Evolutionary conservation across 2,329 filamentous ascomycete species (phyloP).

Genomic region (Sporothrix variecibatus): DNA sequence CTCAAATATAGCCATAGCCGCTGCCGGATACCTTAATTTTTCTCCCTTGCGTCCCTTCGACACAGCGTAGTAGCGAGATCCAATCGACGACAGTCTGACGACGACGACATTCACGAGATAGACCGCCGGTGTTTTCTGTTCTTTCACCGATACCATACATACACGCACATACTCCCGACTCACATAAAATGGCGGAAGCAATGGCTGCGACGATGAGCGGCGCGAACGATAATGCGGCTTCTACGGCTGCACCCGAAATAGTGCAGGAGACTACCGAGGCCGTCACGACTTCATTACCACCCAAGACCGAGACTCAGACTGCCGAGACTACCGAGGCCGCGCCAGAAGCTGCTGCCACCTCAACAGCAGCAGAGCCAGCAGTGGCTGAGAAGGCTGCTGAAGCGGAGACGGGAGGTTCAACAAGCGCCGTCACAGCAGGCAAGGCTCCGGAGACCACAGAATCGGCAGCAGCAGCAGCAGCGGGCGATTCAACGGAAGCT

Average conservation of each 20-base stretch:
- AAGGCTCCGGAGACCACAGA: background rate
- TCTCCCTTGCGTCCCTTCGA: background rate
- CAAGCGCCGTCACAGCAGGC: background rate
- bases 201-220: conserved; percentile 28
- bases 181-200: conserved; percentile 28
- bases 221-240: conserved; percentile 31
- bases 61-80: background rate
- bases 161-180: background rate
- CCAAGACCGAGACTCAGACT: conserved; percentile 30
- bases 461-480: background rate
- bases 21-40: background rate
- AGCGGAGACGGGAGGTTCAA: background rate
- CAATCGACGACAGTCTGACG: background rate
- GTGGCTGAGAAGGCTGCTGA: background rate
- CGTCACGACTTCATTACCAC: background rate
- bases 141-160: background rate
- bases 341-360: background rate
- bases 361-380: background rate
- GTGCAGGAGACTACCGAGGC: conserved; percentile 37
- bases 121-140: background rate
- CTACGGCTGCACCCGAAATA: conserved; percentile 32
- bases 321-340: conserved; percentile 19
- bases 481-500: background rate
- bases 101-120: background rate
- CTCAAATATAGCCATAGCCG: background rate